These are phyloP conservation scores for Xerocomellus intermedius DNA, from an alignment of 768 basidiomycete genomes.

Conservation along the genomic window DNA sequence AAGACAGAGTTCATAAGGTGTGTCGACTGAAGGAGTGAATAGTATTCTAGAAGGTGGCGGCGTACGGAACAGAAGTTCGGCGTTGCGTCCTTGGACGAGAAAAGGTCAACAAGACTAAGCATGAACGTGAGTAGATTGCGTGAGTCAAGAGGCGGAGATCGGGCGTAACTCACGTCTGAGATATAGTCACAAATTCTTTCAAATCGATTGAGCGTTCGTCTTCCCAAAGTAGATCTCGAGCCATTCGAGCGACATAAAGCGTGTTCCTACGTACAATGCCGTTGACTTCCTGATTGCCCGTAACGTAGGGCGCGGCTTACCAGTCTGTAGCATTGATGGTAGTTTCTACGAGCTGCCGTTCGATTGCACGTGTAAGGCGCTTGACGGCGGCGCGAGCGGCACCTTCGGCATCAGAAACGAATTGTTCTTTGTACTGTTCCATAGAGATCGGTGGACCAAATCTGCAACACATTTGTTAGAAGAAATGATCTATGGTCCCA, in stretches of 20 bases:
- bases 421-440: slow-evolving; percentile 73
- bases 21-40: slow-evolving; percentile 79
- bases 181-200: slow-evolving; percentile 77
- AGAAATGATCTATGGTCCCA: slow-evolving; percentile 1
- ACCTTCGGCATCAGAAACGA: slow-evolving; percentile 66
- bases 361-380: slow-evolving; percentile 73
- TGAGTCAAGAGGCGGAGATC: slow-evolving; percentile 18
- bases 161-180: slow-evolving; percentile 75
- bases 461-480: slow-evolving; percentile 40
- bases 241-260: slow-evolving; percentile 87
- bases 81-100: slow-evolving; percentile 65
- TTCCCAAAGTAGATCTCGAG: slow-evolving; percentile 91
- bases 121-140: slow-evolving; percentile 25
- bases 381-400: slow-evolving; percentile 81
- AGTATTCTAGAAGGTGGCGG: slow-evolving; percentile 78
- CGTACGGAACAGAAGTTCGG: slow-evolving; percentile 61
- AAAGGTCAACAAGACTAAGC: slow-evolving; percentile 82
- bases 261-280: slow-evolving; percentile 65
- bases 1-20: slow-evolving; percentile 84
- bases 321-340: slow-evolving; percentile 95
- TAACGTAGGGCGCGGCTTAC: slow-evolving; percentile 46
- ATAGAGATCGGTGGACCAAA: slow-evolving; percentile 81
- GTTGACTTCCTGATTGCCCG: slow-evolving; percentile 16
- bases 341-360: slow-evolving; percentile 63
- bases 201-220: slow-evolving; percentile 72